Base-by-base conservation (phyloP, 1,284 basidiomycete genomes). In the Exsudoporus floridanus region DNA sequence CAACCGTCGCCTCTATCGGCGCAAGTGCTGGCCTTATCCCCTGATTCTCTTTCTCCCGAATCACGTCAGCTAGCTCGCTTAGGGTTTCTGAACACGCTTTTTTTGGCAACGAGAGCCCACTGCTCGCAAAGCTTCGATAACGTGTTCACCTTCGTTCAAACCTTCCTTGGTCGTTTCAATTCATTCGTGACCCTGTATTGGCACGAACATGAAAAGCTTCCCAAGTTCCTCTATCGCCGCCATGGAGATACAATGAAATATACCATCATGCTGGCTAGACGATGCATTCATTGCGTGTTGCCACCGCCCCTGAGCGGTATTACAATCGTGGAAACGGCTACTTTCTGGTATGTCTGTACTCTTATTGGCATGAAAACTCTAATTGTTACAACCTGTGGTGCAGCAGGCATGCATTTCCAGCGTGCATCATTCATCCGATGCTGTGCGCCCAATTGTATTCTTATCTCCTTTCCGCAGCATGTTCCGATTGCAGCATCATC, bases 281-380 rank as follows among this genome's bases (percentile, higher is more conserved):
- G 43, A 46, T 45, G n/a, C 28, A 42, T 58, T 56, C 48, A 46
- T 55, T 48, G 55, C 49, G 53, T 45, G 53, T 60, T 48, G 49
- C 60, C 49, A 63, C 53, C 54, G 66, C 63, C 65, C 65, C 66
- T 64, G 62, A 65, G 55, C 60, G 58, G 58, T 53, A 62, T 64
- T 67, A 70, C 54, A 21, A 39, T 58, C 54, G 50, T 54, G 51
- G 58, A 56, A 51, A 56, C 45, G 25, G n/a, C 41, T 9, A 12
- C 12, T 50, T 37, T 34, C 52, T 21, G 47, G 44, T 53, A 56
- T 67, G 49, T 56, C 44, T 46, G 45, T 52, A 33, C 38, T 41
- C 35, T 36, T 25, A n/a, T 36, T 35, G 49, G 18, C 47, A 49
- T 50, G 50, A 44, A 61, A 55, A 49, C 50, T 53, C 40, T 62